Conservation (phyloP, 1,139 yeast species). For the Waltiozyma sp. region DNA sequence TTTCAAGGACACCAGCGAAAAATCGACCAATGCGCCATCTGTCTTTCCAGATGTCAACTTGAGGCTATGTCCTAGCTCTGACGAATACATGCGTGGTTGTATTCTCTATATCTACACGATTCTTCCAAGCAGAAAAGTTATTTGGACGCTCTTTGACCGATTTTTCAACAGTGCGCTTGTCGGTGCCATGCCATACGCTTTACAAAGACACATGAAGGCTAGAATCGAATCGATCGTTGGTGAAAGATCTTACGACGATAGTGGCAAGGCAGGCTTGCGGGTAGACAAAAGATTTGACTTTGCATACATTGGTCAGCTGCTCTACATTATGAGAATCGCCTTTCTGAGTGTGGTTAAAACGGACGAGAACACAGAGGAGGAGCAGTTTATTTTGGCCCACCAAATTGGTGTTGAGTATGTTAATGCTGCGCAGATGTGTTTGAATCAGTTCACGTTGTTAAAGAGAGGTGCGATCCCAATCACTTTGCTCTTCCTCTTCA, state of each 20-base stretch:
- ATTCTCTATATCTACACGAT: constrained; percentile 24
- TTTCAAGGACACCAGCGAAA: constrained; percentile 7
- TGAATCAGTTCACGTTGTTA: constrained; percentile 39
- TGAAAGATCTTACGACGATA: constrained; percentile 12
- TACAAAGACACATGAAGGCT: constrained; percentile 27
- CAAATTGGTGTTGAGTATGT: constrained; percentile 38
- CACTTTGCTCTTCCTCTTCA: constrained; percentile 24
- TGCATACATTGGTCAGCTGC: constrained; percentile 33
- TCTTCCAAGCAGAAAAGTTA: constrained; percentile 31
- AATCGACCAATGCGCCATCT: not conserved
- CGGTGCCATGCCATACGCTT: constrained; percentile 37
- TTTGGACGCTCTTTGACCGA: constrained; percentile 36
- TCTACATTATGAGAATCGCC: constrained; percentile 32
- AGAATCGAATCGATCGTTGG: constrained; percentile 21
- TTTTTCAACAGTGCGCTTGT: constrained; percentile 32
- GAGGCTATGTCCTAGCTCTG: not conserved
- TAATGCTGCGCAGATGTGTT: constrained; percentile 40
- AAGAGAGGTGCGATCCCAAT: constrained; percentile 38
- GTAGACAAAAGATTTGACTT: constrained; percentile 34
- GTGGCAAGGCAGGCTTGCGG: constrained; percentile 15
- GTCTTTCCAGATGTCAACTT: not conserved
- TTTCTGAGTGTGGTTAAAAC: constrained; percentile 21
- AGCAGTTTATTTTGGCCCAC: constrained; percentile 32
- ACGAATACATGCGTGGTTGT: not conserved
- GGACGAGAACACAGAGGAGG: constrained; percentile 20